Evolutionary conservation across 352 stramenopile genomes (phyloP).

Genomic region (Pythium guiyangense): DNA sequence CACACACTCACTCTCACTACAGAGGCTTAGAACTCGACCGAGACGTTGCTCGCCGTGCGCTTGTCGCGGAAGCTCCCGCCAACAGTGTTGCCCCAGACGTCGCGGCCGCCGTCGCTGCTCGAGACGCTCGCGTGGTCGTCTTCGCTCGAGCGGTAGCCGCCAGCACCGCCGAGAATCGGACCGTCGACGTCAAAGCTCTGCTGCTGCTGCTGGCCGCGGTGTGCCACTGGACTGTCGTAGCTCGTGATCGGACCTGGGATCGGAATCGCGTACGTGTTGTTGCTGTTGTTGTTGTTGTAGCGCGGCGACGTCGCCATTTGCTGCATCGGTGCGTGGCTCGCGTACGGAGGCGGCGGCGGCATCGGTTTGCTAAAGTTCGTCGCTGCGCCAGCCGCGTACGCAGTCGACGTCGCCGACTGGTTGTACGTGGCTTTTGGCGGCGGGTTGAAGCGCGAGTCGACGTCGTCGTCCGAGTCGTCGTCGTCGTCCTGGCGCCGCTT

Average conservation of each 20-base stretch:
- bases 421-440: slow-evolving; percentile 16
- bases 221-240: slow-evolving; percentile 38
- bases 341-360: slow-evolving; percentile 1
- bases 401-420: slow-evolving; percentile 11
- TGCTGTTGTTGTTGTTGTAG: slow-evolving; percentile 11
- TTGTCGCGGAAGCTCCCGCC: slow-evolving; percentile 31
- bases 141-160: slow-evolving; percentile 26
- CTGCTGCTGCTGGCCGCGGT: slow-evolving; percentile 1
- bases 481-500: slow-evolving; percentile 51
- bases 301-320: slow-evolving; percentile 9
- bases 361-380: slow-evolving; percentile 23
- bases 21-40: slow-evolving; percentile 49
- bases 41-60: slow-evolving; percentile 45
- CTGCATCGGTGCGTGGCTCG: neutral
- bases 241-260: slow-evolving; percentile 17
- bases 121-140: slow-evolving; percentile 15
- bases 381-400: slow-evolving; percentile 11
- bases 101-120: slow-evolving; percentile 19
- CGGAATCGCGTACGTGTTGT: slow-evolving; percentile 18
- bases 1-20: no score
- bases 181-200: slow-evolving; percentile 5
- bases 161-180: neutral
- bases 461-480: slow-evolving; percentile 54
- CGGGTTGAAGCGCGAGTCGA: slow-evolving; percentile 20
- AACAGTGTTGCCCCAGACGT: slow-evolving; percentile 43